Conservation (phyloP, 768 basidiomycete genomes). For the Mycena albidolilacea region DNA sequence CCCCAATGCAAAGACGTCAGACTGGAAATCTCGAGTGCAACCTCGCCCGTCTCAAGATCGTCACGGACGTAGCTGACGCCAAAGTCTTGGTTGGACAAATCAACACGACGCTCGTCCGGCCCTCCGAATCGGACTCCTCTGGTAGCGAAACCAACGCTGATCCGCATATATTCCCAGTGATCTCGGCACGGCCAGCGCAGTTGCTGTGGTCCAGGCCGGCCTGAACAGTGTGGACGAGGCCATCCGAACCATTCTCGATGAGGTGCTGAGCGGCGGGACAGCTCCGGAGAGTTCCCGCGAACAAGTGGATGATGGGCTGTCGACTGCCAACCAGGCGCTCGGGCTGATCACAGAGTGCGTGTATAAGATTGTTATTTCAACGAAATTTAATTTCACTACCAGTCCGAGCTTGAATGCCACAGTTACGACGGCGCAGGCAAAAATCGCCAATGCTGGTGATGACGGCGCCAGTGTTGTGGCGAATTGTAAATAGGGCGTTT, state of each 20-base stretch:
- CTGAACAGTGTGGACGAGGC: constrained; percentile 44
- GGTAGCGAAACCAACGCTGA: background rate
- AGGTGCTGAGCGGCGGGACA: constrained; percentile 39
- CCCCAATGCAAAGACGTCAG: constrained; percentile 33
- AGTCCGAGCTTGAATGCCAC: constrained; percentile 43
- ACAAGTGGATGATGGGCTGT: constrained; percentile 42
- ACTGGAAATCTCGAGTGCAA: constrained; percentile 36
- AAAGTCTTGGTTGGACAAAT: constrained; percentile 17
- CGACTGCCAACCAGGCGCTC: constrained; percentile 42
- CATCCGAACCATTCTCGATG: constrained; percentile 44
- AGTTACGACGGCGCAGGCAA: constrained; percentile 38
- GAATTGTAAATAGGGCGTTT: constrained; percentile 35
- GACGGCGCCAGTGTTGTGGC: constrained; percentile 43
- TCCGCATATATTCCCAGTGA: constrained; percentile 35
- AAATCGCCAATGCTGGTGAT: constrained; percentile 42
- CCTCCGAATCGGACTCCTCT: background rate
- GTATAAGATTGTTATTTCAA: background rate
- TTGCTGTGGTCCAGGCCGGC: constrained; percentile 41
- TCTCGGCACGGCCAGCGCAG: constrained; percentile 40
- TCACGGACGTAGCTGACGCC: constrained; percentile 11
- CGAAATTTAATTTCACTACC: background rate
- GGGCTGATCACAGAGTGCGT: constrained; percentile 44
- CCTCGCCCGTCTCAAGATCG: constrained; percentile 34
- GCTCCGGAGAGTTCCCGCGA: constrained; percentile 45
- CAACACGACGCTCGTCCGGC: constrained; percentile 24